Percentiles rank a stretch among this genome's conserved stretches.
Conservation (phyloP, 2,329 filamentous ascomycete genomes). For the Ophiostoma quercus region DNA sequence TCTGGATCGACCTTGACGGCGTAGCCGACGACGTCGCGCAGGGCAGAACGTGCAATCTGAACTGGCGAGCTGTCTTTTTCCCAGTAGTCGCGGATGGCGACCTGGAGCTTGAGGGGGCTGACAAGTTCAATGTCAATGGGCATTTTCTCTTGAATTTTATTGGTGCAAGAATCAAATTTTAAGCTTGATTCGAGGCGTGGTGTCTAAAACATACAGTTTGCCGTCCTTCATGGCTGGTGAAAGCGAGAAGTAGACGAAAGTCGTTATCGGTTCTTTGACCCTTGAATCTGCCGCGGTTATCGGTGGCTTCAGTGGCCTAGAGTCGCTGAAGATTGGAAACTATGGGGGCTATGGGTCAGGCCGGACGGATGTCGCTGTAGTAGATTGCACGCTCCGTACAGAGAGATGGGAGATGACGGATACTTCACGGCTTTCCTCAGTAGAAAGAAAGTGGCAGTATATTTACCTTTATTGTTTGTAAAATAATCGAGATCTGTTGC, state of each 20-base stretch:
- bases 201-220: not conserved
- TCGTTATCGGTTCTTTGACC: not conserved
- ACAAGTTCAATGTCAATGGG: slow-evolving; percentile 1
- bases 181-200: not conserved
- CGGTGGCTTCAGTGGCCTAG: not conserved
- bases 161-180: too few relatives aligned
- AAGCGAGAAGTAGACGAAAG: not conserved
- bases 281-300: not conserved
- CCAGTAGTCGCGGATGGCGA: slow-evolving; percentile 44
- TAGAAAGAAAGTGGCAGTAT: not conserved
- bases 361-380: not conserved
- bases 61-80: slow-evolving; percentile 34
- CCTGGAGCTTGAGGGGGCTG: slow-evolving; percentile 42
- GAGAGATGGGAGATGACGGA: not conserved
- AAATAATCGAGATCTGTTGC: not conserved
- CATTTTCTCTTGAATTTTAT: not conserved
- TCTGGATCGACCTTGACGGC: slow-evolving; percentile 39
- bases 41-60: slow-evolving; percentile 33
- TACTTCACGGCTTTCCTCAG: not conserved
- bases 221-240: not conserved
- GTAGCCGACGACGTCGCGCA: slow-evolving; percentile 39
- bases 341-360: not conserved
- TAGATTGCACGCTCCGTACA: not conserved
- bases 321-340: not conserved
- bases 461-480: not conserved